Conservation (phyloP, 495 filamentous ascomycete species). For the Neurospora sp. region DNA sequence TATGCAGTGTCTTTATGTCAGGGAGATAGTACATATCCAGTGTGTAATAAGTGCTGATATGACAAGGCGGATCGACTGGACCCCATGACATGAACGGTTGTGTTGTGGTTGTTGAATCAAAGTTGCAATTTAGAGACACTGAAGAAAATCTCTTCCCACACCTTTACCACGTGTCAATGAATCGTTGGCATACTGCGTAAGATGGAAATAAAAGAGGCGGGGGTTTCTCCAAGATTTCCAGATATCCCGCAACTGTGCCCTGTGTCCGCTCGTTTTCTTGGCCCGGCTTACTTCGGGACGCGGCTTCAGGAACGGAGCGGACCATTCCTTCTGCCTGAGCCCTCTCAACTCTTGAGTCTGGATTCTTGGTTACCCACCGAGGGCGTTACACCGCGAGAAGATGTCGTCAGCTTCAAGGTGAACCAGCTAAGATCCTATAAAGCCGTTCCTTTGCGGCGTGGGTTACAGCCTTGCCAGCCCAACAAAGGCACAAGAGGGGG, state of each 20-base stretch:
- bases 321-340: background rate
- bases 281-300: background rate
- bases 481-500: background rate
- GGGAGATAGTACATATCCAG: background rate
- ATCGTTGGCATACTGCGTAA: conserved; percentile 14
- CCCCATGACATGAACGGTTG: background rate
- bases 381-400: background rate
- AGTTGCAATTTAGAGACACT: background rate
- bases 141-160: conserved; percentile 1
- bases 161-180: conserved; percentile 23
- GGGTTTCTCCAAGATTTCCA: conserved; percentile 1
- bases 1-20: background rate
- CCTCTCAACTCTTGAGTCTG: background rate
- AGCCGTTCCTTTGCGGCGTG: background rate
- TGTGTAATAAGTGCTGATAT: background rate
- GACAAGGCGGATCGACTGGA: background rate
- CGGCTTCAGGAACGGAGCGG: background rate
- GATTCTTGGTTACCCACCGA: background rate
- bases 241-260: background rate
- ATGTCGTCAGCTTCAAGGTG: background rate
- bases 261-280: background rate
- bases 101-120: background rate
- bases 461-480: background rate
- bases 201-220: background rate
- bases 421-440: background rate